phyloP scores from a whole-genome alignment of 2,329 filamentous ascomycete genomes.

The Colletotrichum neosansevieriae region DNA sequence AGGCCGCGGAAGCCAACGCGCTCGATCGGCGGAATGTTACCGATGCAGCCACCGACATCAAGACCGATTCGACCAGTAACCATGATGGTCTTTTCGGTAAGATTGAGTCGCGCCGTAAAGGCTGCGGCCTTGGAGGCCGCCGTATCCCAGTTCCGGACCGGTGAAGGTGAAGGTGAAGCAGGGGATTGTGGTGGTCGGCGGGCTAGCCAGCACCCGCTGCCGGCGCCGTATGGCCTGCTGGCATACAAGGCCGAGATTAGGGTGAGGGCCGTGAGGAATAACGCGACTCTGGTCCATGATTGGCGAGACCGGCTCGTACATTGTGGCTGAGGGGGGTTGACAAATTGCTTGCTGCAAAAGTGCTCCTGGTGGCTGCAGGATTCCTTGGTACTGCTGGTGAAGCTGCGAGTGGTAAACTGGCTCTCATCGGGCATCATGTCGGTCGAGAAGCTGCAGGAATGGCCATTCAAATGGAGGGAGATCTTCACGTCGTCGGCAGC shows the following conservation, averaged over 20 bases:
- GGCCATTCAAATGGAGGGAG: slow-evolving; percentile 35
- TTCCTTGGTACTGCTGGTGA: slow-evolving; percentile 15
- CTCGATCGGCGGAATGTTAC: slow-evolving; percentile 68
- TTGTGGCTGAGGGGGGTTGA: slow-evolving; percentile 9
- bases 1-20: slow-evolving; percentile 76
- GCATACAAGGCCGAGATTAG: slow-evolving; percentile 38
- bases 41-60: slow-evolving; percentile 77
- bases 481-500: slow-evolving; percentile 26
- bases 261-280: slow-evolving; percentile 40
- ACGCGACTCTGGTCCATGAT: slow-evolving; percentile 30
- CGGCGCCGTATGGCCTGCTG: slow-evolving; percentile 37
- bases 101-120: slow-evolving; percentile 76
- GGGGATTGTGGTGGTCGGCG: slow-evolving; percentile 23
- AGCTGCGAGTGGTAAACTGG: slow-evolving; percentile 17
- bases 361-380: neutral
- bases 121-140: slow-evolving; percentile 78
- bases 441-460: slow-evolving; percentile 38
- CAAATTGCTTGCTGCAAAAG: slow-evolving; percentile 6
- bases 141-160: slow-evolving; percentile 65
- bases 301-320: slow-evolving; percentile 21
- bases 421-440: slow-evolving; percentile 35
- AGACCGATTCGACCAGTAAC: slow-evolving; percentile 81
- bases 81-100: slow-evolving; percentile 82
- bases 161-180: slow-evolving; percentile 34
- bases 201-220: slow-evolving; percentile 36